These are phyloP conservation scores for Claviceps pazoutovae DNA, from an alignment of 2,329 filamentous ascomycete genomes.

Conservation along the genomic window DNA sequence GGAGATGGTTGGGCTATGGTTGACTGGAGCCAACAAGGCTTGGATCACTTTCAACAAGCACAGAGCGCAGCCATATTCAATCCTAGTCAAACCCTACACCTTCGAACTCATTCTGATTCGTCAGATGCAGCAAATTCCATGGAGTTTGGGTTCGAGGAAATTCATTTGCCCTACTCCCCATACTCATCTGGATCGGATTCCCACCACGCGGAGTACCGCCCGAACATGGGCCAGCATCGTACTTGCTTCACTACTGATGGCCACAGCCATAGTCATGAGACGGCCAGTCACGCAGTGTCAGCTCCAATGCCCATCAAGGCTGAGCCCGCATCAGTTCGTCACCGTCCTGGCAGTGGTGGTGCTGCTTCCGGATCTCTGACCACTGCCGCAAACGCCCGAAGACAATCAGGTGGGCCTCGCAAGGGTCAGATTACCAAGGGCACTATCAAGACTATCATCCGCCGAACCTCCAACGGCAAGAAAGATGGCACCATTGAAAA, in stretches of 20 bases:
- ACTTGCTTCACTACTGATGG: conserved; percentile 47
- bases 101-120: conserved; percentile 76
- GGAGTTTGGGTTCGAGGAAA: conserved; percentile 69
- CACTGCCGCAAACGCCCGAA: conserved; percentile 45
- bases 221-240: conserved; percentile 32
- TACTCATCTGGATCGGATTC: conserved; percentile 74
- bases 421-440: conserved; percentile 73
- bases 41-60: conserved; percentile 42
- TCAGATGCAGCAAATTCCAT: conserved; percentile 56
- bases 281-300: conserved; percentile 53
- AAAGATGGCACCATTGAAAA: conserved; percentile 72
- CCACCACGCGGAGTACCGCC: conserved; percentile 14
- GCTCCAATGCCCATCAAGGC: conserved; percentile 58
- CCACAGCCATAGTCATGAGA: conserved; percentile 33
- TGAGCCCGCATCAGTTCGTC: conserved; percentile 33
- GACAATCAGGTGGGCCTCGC: conserved; percentile 50
- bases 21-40: conserved; percentile 55
- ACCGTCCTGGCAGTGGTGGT: conserved; percentile 46
- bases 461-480: conserved; percentile 63
- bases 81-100: conserved; percentile 77
- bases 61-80: conserved; percentile 69
- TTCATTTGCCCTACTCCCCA: conserved; percentile 59
- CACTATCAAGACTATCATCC: conserved; percentile 64
- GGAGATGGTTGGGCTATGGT: conserved; percentile 81
- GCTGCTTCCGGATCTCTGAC: conserved; percentile 47